phyloP scores from a whole-genome alignment of 202 grass and related monocot species.

The Setaria viridis region DNA sequence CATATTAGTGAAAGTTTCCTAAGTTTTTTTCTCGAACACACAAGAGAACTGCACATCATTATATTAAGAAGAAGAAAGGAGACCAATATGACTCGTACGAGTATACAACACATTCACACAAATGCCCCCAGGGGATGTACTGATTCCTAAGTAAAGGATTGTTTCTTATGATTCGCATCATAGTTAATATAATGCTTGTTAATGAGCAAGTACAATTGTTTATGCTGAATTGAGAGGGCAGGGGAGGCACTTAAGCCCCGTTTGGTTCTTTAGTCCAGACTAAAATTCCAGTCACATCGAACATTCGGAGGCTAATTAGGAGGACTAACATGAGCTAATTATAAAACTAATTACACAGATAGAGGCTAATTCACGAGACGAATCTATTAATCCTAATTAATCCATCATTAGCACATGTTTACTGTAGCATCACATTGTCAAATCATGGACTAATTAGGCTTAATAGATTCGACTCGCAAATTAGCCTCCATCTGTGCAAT shows the following conservation, averaged over 20 bases:
- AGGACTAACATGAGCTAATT: too few species aligned
- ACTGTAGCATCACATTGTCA: too few species aligned
- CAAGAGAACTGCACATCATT: not conserved
- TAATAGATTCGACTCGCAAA: too few species aligned
- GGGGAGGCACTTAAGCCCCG: not conserved
- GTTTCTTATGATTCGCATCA: not conserved
- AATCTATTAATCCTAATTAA: too few species aligned
- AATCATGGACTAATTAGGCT: too few species aligned
- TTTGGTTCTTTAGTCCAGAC: too few species aligned
- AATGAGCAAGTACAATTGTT: not conserved
- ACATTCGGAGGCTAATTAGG: too few species aligned
- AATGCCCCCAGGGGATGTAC: not conserved
- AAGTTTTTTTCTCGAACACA: not conserved
- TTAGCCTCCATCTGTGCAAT: too few species aligned
- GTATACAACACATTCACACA: not conserved
- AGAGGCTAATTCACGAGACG: too few species aligned
- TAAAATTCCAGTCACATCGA: too few species aligned
- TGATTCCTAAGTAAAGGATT: not conserved
- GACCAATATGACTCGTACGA: not conserved
- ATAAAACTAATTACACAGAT: too few species aligned
- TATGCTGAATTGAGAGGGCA: not conserved
- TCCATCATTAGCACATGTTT: too few species aligned
- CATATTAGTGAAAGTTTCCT: not conserved
- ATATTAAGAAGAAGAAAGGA: not conserved
- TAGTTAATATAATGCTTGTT: not conserved